phyloP scores from a whole-genome alignment of 2,329 filamentous ascomycete genomes.

The Hypomyces perniciosus region DNA sequence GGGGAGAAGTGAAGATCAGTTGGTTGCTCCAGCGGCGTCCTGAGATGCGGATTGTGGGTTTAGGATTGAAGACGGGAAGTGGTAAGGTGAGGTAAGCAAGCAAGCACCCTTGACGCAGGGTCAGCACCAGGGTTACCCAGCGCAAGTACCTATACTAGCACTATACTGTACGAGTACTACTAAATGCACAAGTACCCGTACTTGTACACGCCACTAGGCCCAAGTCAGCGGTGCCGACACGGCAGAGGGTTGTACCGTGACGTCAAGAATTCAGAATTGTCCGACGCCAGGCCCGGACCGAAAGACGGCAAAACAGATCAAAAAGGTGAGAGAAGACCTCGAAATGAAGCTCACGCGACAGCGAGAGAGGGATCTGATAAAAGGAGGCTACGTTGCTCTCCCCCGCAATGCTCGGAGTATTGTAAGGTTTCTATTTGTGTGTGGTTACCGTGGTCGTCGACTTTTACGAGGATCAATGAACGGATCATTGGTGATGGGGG shows the following conservation, averaged over 20 bases:
- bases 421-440: too few species aligned
- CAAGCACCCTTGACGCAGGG: too few species aligned
- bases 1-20: not conserved
- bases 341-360: too few species aligned
- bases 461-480: too few species aligned
- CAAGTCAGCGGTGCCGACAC: conserved; percentile 4
- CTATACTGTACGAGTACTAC: too few species aligned
- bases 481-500: too few species aligned
- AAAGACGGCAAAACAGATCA: not conserved
- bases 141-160: too few species aligned
- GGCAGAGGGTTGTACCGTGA: conserved; percentile 3
- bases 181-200: not conserved
- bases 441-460: too few species aligned
- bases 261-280: not conserved
- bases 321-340: not conserved
- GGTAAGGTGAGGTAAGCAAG: not conserved
- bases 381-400: too few species aligned
- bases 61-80: not conserved
- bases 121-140: too few species aligned
- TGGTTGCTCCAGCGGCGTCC: not conserved
- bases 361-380: too few species aligned
- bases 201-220: not conserved
- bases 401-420: too few species aligned
- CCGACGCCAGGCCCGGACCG: not conserved
- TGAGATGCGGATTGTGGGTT: conserved; percentile 1